Evolutionary conservation across 2,329 filamentous ascomycete genomes (phyloP), one percentile per base, ranked within the genome.

Genomic region (Davidsoniella neocaledoniae): DNA sequence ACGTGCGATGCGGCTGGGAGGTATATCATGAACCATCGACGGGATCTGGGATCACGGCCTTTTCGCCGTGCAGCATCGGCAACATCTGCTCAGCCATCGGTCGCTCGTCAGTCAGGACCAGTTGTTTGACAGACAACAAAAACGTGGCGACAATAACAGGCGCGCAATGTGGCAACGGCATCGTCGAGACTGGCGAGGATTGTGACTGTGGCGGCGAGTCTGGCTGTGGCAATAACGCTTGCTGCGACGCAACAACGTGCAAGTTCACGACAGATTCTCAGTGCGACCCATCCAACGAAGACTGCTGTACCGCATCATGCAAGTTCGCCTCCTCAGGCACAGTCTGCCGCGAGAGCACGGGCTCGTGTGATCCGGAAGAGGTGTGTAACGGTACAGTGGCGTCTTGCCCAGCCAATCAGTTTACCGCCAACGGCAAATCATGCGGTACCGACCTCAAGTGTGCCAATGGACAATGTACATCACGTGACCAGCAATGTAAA

Each of bases 11-110:
- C 91, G 19, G 68, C 72, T 40, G 81, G 76, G n/a, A 65, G 73
- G 53, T 98, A 79, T 66, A 87, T 98, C 64, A 98, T 98, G 91
- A 96, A 96, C 62, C 91, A 0, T 91, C 84, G 9, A 91, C 90
- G 1, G 75, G 73, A 10, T 62, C 70, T 7, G 75, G 77, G 51
- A 86, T 95, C 61, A 81, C 73, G 1, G 68, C 73, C 40, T 98
- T 98, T 66, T 95, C 87, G 1, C 74, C 81, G 2, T 98, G 91
- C 68, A 83, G 80, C 21, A 74, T 98, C 56, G 91, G 91, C 55
- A 96, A 96, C 60, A 86, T 98, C 54, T 98, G 91, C 68, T 84
- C 83, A 5, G 87, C 86, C 26, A 72, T 98, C 55, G 78, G 76
- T 48, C 77, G 81, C 55, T 82, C 83, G 59, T 83, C 79, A 54